A percentile compares a stretch with the other conserved stretches of the same genome.
Conservation (phyloP, 2,329 filamentous ascomycete species). For the Ophiobolus disseminans region DNA sequence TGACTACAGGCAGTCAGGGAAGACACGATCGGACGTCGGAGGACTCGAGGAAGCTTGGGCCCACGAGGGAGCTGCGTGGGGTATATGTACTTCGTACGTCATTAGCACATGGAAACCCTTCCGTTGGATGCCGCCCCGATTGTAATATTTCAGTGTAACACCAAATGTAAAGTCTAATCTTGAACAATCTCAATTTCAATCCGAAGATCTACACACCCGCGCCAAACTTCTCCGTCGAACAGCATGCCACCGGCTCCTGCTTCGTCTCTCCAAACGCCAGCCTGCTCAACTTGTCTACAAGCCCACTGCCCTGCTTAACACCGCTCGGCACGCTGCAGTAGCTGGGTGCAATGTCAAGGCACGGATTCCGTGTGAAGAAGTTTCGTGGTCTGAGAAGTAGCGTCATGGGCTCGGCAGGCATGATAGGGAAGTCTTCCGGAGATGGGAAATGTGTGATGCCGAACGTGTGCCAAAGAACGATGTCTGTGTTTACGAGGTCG, state of each 20-base stretch:
- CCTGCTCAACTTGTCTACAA: constrained; percentile 60
- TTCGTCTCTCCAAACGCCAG: constrained; percentile 55
- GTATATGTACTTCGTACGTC: constrained; percentile 15
- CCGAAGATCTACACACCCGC: constrained; percentile 16
- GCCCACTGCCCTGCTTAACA: constrained; percentile 57
- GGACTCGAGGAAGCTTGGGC: constrained; percentile 21
- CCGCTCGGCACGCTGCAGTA: constrained; percentile 77
- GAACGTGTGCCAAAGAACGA: constrained; percentile 95
- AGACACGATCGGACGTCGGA: constrained; percentile 12
- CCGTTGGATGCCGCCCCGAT: too few relatives aligned
- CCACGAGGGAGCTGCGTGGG: constrained; percentile 1
- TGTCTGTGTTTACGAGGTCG: constrained; percentile 78
- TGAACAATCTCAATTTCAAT: neutral
- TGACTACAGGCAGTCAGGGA: neutral
- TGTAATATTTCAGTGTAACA: neutral
- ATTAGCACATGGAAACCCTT: constrained; percentile 3
- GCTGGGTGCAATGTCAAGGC: constrained; percentile 79
- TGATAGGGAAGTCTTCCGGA: constrained; percentile 90
- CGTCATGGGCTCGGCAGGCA: constrained; percentile 83
- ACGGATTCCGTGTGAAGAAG: constrained; percentile 83
- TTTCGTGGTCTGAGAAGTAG: constrained; percentile 79
- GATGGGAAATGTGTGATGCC: constrained; percentile 88
- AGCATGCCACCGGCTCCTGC: constrained; percentile 24
- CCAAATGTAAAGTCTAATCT: too few relatives aligned
- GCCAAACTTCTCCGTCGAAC: constrained; percentile 27